Percentiles rank a stretch among this genome's conserved stretches.
Conservation (phyloP, 352 stramenopile genomes). For the Discostella stelligera region DNA sequence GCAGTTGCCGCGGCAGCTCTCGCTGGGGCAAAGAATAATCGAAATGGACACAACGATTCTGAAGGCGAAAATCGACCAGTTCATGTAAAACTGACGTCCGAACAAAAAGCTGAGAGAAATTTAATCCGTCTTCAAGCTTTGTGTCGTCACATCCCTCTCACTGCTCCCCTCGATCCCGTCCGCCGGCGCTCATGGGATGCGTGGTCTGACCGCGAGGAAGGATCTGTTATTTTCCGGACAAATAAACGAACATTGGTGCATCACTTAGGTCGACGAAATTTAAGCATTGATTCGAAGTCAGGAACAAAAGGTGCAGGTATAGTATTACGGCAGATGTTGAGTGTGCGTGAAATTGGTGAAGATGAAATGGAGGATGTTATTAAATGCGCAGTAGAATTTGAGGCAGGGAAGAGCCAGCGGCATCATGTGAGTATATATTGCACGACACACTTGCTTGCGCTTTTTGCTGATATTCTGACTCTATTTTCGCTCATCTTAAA, state of each 20-base stretch:
- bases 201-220: conserved; percentile 72
- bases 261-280: conserved; percentile 52
- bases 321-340: conserved; percentile 76
- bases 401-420: conserved; percentile 75
- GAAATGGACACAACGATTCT: conserved; percentile 25
- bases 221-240: conserved; percentile 70
- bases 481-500: not conserved
- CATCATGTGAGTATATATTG: conserved; percentile 51
- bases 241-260: conserved; percentile 67
- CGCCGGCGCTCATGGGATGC: conserved; percentile 69
- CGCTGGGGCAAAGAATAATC: conserved; percentile 57
- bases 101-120: conserved; percentile 65
- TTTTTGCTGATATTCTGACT: not conserved
- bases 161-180: conserved; percentile 71
- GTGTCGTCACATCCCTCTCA: conserved; percentile 61
- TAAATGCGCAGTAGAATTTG: conserved; percentile 78
- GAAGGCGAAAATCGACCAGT: conserved; percentile 8
- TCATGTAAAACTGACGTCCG: conserved; percentile 45
- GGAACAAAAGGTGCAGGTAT: conserved; percentile 66
- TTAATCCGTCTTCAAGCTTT: conserved; percentile 68
- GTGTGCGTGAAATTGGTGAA: conserved; percentile 64
- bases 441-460: not conserved
- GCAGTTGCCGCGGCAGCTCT: conserved; percentile 68
- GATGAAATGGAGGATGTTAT: conserved; percentile 75
- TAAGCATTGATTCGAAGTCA: conserved; percentile 57